Evolutionary conservation across 2,329 filamentous ascomycete species (phyloP).

Genomic region (Nigrograna mackinnonii): DNA sequence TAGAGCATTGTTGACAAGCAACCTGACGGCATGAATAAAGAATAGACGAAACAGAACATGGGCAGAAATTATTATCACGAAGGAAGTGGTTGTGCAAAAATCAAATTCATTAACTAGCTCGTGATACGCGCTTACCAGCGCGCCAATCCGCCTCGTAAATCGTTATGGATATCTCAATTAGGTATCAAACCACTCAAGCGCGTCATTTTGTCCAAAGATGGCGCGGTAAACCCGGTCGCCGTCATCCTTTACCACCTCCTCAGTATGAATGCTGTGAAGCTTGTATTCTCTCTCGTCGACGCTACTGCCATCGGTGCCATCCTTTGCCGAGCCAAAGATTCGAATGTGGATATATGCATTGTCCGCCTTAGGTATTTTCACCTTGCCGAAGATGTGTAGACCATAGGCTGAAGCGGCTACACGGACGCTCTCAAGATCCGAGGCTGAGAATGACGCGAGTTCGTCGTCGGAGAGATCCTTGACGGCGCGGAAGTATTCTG

Average conservation of each 20-base stretch:
- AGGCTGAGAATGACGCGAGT: slow-evolving; percentile 27
- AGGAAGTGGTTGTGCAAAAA: no score
- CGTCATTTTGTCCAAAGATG: slow-evolving; percentile 32
- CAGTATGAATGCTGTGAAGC: slow-evolving; percentile 38
- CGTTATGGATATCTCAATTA: slow-evolving; percentile 16
- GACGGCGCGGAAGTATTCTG: slow-evolving; percentile 40
- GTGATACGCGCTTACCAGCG: no score
- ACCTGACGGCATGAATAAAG: no score
- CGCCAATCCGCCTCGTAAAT: no score
- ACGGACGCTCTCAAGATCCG: slow-evolving; percentile 29
- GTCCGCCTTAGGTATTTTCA: slow-evolving; percentile 24
- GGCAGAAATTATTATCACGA: no score
- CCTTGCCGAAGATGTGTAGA: slow-evolving; percentile 34
- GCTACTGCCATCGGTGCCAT: slow-evolving; percentile 35
- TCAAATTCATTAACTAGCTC: no score
- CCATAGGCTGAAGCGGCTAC: slow-evolving; percentile 34
- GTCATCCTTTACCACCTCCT: slow-evolving; percentile 32
- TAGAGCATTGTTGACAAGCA: no score
- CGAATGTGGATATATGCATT: slow-evolving; percentile 35
- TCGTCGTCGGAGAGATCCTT: slow-evolving; percentile 45
- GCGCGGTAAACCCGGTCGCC: slow-evolving; percentile 34
- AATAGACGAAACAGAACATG: no score
- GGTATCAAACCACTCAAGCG: slow-evolving; percentile 39
- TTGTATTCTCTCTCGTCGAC: slow-evolving; percentile 34
- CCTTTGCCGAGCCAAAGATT: slow-evolving; percentile 33